Conservation (phyloP, 1,284 basidiomycete species). For the Pseudozyma flocculosa region DNA sequence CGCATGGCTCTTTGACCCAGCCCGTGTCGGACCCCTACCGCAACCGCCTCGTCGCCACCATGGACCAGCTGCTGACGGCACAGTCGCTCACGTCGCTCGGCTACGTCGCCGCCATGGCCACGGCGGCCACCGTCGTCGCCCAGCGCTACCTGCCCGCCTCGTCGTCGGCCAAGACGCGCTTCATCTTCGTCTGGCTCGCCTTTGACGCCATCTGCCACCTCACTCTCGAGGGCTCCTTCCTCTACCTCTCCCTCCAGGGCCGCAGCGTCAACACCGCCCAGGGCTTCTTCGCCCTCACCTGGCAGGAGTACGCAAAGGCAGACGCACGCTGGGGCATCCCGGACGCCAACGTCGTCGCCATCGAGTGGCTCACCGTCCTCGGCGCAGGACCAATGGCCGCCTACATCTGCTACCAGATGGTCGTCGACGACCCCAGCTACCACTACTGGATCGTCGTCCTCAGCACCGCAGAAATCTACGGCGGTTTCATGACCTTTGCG, state of each 20-base stretch:
- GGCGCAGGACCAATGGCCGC: slow-evolving; percentile 45
- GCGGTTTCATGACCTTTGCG: slow-evolving; percentile 54
- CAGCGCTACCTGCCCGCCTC: slow-evolving; percentile 4
- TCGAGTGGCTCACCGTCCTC: slow-evolving; percentile 49
- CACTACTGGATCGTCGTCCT: slow-evolving; percentile 48
- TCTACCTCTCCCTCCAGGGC: slow-evolving; percentile 37
- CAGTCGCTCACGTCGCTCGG: slow-evolving; percentile 34
- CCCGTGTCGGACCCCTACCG: not conserved
- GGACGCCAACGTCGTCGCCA: slow-evolving; percentile 42
- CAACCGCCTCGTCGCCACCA: not conserved
- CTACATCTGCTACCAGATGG: slow-evolving; percentile 40
- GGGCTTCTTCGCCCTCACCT: slow-evolving; percentile 44
- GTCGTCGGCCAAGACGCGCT: slow-evolving; percentile 12
- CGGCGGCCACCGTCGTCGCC: slow-evolving; percentile 14
- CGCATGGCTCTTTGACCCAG: too few species aligned
- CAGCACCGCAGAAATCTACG: slow-evolving; percentile 46
- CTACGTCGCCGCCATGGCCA: slow-evolving; percentile 30
- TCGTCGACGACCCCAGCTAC: slow-evolving; percentile 24
- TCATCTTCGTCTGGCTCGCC: slow-evolving; percentile 47
- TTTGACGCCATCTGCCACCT: slow-evolving; percentile 51
- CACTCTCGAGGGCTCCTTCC: slow-evolving; percentile 47
- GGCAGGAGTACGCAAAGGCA: slow-evolving; percentile 51
- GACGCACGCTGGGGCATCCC: slow-evolving; percentile 46
- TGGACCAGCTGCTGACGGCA: slow-evolving; percentile 28
- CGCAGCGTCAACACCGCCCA: slow-evolving; percentile 34